Evolutionary conservation across 164 flowering plant genomes (phyloP).

Genomic region (grape (Vitis vinifera)): ASM3070453v1 NC_081814.1:6103501-6104000

Average conservation of each 20-base stretch:
- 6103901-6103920: slow-evolving; percentile 35
- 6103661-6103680: slow-evolving; percentile 1
- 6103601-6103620: too few relatives aligned
- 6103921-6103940: slow-evolving; percentile 55
- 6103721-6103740: slow-evolving; percentile 18
- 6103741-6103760: not conserved
- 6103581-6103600: too few relatives aligned
- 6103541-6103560: too few relatives aligned
- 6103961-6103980: slow-evolving; percentile 24
- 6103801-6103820: slow-evolving; percentile 54
- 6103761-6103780: slow-evolving; percentile 51
- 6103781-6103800: slow-evolving; percentile 51
- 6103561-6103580: too few relatives aligned
- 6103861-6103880: slow-evolving; percentile 25
- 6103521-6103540: too few relatives aligned
- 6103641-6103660: not conserved
- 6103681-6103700: not conserved
- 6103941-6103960: slow-evolving; percentile 58
- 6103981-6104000: slow-evolving; percentile 15
- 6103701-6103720: not conserved
- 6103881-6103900: slow-evolving; percentile 47
- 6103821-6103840: slow-evolving; percentile 49
- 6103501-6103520: too few relatives aligned
- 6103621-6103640: too few relatives aligned
- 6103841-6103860: slow-evolving; percentile 53